These are phyloP conservation scores for Cercospora sesami DNA, from an alignment of 2,329 filamentous ascomycete species.

Conservation along the genomic window DNA sequence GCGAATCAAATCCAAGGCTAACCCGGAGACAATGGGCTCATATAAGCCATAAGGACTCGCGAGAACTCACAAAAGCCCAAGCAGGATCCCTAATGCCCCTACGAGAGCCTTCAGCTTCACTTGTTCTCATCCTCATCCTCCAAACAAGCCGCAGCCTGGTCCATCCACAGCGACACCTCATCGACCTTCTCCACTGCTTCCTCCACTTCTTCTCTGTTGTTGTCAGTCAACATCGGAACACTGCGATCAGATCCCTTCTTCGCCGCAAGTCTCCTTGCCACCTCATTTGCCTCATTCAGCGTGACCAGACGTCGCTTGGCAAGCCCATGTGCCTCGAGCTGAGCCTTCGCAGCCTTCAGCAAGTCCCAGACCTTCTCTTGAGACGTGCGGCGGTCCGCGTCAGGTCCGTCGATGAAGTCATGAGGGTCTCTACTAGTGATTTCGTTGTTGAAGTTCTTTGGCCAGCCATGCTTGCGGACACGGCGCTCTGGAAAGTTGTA, in stretches of 20 bases:
- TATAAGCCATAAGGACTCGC: too few species aligned
- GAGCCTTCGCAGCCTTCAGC: slow-evolving; percentile 37
- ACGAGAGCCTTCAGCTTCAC: too few species aligned
- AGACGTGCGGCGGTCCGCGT: not conserved
- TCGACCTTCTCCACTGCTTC: not conserved
- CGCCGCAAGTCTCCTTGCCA: slow-evolving; percentile 46
- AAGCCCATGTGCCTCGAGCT: slow-evolving; percentile 22
- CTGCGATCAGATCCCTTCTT: slow-evolving; percentile 14
- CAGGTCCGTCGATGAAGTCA: slow-evolving; percentile 27
- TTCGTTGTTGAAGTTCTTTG: slow-evolving; percentile 7
- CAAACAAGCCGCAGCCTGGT: not conserved
- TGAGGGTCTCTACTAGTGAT: slow-evolving; percentile 20
- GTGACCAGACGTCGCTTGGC: slow-evolving; percentile 57
- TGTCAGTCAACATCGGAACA: not conserved
- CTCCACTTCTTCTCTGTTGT: slow-evolving; percentile 1
- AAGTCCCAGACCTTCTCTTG: slow-evolving; percentile 40
- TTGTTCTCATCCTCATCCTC: not conserved
- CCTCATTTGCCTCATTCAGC: slow-evolving; percentile 61
- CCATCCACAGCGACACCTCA: slow-evolving; percentile 14
- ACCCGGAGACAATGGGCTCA: too few species aligned
- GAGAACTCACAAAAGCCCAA: too few species aligned
- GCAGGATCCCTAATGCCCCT: too few species aligned
- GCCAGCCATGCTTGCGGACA: not conserved
- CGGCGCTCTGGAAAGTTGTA: not conserved
- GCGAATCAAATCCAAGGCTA: too few species aligned